These are phyloP conservation scores for Elsinoe arachidis DNA, from an alignment of 2,329 filamentous ascomycete species.

Conservation along the genomic window DNA sequence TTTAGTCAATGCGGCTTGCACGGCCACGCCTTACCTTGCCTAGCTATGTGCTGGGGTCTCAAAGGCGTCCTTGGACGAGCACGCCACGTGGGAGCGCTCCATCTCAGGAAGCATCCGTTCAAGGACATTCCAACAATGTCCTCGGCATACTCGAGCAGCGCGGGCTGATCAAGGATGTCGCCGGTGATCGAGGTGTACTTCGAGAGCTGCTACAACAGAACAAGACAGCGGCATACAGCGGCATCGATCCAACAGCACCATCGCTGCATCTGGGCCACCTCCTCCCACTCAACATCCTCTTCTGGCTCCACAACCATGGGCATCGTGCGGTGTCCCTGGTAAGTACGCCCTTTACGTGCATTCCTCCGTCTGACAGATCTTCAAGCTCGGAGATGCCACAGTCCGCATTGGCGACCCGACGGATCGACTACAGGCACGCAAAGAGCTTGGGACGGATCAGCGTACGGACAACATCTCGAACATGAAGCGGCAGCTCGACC, in stretches of 20 bases:
- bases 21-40: too few species aligned
- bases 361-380: conserved; percentile 20
- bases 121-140: conserved; percentile 29
- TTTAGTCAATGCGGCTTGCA: too few species aligned
- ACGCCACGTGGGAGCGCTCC: neutral
- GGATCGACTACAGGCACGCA: conserved; percentile 55
- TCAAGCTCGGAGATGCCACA: conserved; percentile 60
- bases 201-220: conserved; percentile 55
- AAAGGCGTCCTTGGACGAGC: too few species aligned
- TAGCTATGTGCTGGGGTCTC: too few species aligned
- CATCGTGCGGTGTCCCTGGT: conserved; percentile 57
- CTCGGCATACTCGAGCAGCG: conserved; percentile 61
- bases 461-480: conserved; percentile 57
- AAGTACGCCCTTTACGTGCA: neutral
- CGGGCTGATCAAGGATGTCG: conserved; percentile 64
- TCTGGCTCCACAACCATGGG: conserved; percentile 75
- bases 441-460: conserved; percentile 43
- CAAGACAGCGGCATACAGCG: conserved; percentile 66
- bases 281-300: conserved; percentile 71
- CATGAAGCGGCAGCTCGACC: conserved; percentile 61
- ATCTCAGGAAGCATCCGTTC: neutral
- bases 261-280: conserved; percentile 76
- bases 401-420: conserved; percentile 72
- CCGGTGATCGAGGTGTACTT: conserved; percentile 50
- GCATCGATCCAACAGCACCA: conserved; percentile 71